Evolutionary conservation across 192 early-diverging fungal species (phyloP), one percentile per base, ranked within the genome.

Genomic region (Mortierella alpina): DNA sequence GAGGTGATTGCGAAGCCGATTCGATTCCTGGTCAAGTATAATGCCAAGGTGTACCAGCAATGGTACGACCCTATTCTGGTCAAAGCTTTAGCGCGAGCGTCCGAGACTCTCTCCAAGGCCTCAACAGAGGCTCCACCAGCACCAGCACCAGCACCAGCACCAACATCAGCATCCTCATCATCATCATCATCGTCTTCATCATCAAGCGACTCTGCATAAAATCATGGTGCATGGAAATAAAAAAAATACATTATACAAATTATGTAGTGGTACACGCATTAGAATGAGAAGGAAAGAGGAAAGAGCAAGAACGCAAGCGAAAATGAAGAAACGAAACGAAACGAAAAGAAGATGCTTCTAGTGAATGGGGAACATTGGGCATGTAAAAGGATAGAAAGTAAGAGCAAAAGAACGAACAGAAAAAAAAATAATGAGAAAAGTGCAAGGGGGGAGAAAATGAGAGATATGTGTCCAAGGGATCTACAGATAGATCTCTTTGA

Each of bases 401-500:
- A 61, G 40, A 54, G 17, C 50, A 60, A 49, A 63, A 40, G 42
- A 46, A 59, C 52, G n/a, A 23, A 55, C 44, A 62, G 23, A 47
- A 54, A 49, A 53, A n/a, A 52, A 10, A 42, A 39, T 0, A 17
- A 50, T 11, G 45, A 48, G 4, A 68, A 57, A 44, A 63, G 50
- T 8, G 8, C 8, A 51, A 50, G 41, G 31, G 31, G 2, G 50
- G 20, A 51, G 6, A 63, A 5, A 4, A 17, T 31, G 3, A 31
- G 31, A 31, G 31, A 31, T 31, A 31, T 3, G 31, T 31, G 31
- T 31, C 17, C 10, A 20, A 10, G 9, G 4, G 14, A 5, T 83
- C 63, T 91, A 95, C 65, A 96, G 82, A 69, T 91, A 96, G 55
- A 96, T 90, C 83, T 93, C 90, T 59, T 91, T 88, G 42, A 96